Evolutionary conservation across 768 basidiomycete genomes (phyloP), one percentile per base, ranked within the genome.

Genomic region (Wakefieldia striispora): DNA sequence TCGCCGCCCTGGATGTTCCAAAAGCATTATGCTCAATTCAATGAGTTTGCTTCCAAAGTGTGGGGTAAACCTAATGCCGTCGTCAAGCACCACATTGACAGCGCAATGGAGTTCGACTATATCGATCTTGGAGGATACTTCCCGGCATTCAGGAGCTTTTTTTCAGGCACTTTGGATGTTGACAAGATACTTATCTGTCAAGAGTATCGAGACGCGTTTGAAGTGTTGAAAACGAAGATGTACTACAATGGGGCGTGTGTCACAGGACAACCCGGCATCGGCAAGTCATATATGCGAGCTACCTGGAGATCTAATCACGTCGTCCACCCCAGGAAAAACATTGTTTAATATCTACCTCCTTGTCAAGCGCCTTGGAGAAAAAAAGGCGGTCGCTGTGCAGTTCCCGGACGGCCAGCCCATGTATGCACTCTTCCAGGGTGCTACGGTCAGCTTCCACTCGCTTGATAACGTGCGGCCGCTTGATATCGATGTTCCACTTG

Each of bases 191-290:
- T 54, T 6, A 36, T 53, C 1, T 37, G 53, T 26, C 16, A 38
- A 0, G 49, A 46, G 16, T 43, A 46, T 21, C 19, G 10, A 24
- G n/a, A 6, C 1, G 47, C 50, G 10, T 20, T 42, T 6, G 1
- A 27, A 2, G 33, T 2, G 19, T 36, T 46, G 11, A 8, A 26
- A 9, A 26, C 5, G 6, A 19, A 47, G 26, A 24, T 21, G 13
- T 12, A 19, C 6, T 46, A 54, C 9, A 1, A 6, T 13, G 53
- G 34, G 4, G 49, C 45, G 0, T 54, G 40, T n/a, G 42, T 44
- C 24, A 31, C 26, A 11, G 40, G 53, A n/a, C 53, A 47, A 3
- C 45, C 50, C 24, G 53, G 50, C 9, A 55, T 40, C 16, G 49
- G 49, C 40, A 13, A n/a, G 44, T 41, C 4, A 9, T 20, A 4